Evolutionary conservation across 1,284 basidiomycete genomes (phyloP).

Genomic region (Coniferiporia weirii): DNA sequence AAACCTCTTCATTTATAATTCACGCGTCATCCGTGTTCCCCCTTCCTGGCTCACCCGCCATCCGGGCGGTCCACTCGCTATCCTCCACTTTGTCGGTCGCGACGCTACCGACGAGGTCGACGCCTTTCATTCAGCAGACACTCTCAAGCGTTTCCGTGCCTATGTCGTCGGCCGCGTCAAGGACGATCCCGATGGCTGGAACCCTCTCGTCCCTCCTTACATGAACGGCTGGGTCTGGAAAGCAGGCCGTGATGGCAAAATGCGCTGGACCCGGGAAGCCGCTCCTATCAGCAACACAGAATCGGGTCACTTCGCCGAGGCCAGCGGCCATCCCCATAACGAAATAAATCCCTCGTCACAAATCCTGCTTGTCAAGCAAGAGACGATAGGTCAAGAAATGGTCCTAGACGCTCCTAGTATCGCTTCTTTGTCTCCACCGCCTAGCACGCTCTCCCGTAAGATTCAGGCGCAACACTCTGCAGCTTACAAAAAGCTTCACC

Average conservation of each 20-base stretch:
- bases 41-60: conserved; percentile 80
- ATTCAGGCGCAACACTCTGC: conserved; percentile 68
- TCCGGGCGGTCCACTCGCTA: conserved; percentile 85
- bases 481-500: conserved; percentile 81
- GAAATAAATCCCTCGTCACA: conserved; percentile 44
- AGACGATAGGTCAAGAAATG: conserved; percentile 17
- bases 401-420: conserved; percentile 37
- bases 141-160: conserved; percentile 58
- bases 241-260: conserved; percentile 36
- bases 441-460: conserved; percentile 50
- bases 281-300: conserved; percentile 32
- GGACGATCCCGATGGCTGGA: conserved; percentile 52
- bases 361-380: conserved; percentile 54
- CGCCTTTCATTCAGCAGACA: conserved; percentile 79
- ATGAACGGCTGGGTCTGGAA: conserved; percentile 76
- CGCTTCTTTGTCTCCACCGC: conserved; percentile 45
- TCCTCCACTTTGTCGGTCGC: conserved; percentile 94
- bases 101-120: conserved; percentile 95
- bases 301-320: conserved; percentile 14
- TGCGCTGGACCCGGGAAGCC: conserved; percentile 62
- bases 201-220: conserved; percentile 84
- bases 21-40: conserved; percentile 78
- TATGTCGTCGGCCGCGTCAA: conserved; percentile 78
- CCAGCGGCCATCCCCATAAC: conserved; percentile 7
- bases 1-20: conserved; percentile 74